These are phyloP conservation scores for Coleophoma crateriformis DNA, from an alignment of 2,329 filamentous ascomycete genomes.

Conservation along the genomic window DNA sequence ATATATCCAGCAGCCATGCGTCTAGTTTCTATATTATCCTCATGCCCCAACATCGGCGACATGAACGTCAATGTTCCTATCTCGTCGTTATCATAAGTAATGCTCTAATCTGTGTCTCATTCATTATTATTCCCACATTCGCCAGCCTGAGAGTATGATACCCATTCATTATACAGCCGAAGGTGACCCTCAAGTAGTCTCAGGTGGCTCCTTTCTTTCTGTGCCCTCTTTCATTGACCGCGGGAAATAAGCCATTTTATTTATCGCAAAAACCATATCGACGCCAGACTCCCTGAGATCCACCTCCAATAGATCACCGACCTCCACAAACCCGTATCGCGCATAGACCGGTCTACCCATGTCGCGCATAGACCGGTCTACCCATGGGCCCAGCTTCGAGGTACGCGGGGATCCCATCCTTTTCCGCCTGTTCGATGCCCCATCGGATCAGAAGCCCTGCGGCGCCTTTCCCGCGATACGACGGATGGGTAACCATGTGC, in stretches of 20 bases:
- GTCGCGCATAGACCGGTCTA: background rate
- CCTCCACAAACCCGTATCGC: slow-evolving; percentile 2
- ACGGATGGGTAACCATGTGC: slow-evolving; percentile 14
- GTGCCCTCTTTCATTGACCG: no score
- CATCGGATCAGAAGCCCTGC: background rate
- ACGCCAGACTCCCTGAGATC: slow-evolving; percentile 4
- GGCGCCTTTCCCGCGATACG: slow-evolving; percentile 12
- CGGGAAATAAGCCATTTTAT: slow-evolving; percentile 4
- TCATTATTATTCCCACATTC: no score
- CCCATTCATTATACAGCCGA: no score
- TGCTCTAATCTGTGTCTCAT: no score
- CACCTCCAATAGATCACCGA: slow-evolving; percentile 5
- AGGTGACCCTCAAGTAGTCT: no score
- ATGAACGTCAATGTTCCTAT: no score
- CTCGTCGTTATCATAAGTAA: no score
- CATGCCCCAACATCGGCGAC: no score
- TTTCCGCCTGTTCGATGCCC: background rate
- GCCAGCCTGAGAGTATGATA: no score
- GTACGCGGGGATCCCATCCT: background rate
- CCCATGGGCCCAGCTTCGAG: background rate
- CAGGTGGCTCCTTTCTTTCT: no score
- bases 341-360: background rate
- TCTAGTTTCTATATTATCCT: no score
- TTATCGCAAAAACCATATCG: slow-evolving; percentile 4
- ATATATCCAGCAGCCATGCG: no score